These are phyloP conservation scores for Litsea cubeba DNA, from an alignment of 164 flowering plant species.

Conservation along the genomic window DNA sequence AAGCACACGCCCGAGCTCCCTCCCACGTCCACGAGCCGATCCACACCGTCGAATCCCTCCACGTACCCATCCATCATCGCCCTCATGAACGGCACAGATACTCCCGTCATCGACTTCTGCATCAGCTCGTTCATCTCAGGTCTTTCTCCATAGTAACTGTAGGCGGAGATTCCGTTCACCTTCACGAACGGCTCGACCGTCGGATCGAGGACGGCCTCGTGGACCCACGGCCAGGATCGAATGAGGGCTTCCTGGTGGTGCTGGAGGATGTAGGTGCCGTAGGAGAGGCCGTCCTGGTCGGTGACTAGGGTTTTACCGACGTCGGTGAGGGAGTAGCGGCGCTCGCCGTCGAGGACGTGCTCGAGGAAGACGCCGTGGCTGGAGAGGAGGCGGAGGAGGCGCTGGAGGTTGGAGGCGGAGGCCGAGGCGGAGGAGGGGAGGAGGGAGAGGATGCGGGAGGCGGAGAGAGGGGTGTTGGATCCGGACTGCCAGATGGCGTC, in stretches of 20 bases:
- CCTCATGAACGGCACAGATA: slow-evolving; percentile 72
- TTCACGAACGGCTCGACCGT: slow-evolving; percentile 49
- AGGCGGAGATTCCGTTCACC: slow-evolving; percentile 55
- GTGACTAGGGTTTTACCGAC: slow-evolving; percentile 54
- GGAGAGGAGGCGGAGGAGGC: slow-evolving; percentile 65
- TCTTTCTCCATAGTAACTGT: slow-evolving; percentile 45
- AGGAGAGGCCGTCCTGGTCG: slow-evolving; percentile 53
- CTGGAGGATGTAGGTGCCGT: slow-evolving; percentile 62
- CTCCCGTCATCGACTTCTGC: slow-evolving; percentile 72
- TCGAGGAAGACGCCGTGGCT: slow-evolving; percentile 56
- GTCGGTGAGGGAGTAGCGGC: slow-evolving; percentile 56
- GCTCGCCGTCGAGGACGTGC: slow-evolving; percentile 26
- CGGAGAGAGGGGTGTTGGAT: slow-evolving; percentile 56
- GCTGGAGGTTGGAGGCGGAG: slow-evolving; percentile 22
- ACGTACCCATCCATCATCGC: slow-evolving; percentile 49
- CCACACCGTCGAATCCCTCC: slow-evolving; percentile 49
- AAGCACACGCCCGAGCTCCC: slow-evolving; percentile 80
- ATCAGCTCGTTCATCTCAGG: slow-evolving; percentile 67
- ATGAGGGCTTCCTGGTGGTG: slow-evolving; percentile 71
- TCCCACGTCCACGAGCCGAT: slow-evolving; percentile 63
- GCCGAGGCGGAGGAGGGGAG: slow-evolving; percentile 5
- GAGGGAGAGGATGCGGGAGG: slow-evolving; percentile 45
- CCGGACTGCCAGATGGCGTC: slow-evolving; percentile 60
- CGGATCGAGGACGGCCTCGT: slow-evolving; percentile 55
- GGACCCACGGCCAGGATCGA: slow-evolving; percentile 55